Conservation (phyloP, 2,329 filamentous ascomycete species). For the Sporothrix luriei region DNA sequence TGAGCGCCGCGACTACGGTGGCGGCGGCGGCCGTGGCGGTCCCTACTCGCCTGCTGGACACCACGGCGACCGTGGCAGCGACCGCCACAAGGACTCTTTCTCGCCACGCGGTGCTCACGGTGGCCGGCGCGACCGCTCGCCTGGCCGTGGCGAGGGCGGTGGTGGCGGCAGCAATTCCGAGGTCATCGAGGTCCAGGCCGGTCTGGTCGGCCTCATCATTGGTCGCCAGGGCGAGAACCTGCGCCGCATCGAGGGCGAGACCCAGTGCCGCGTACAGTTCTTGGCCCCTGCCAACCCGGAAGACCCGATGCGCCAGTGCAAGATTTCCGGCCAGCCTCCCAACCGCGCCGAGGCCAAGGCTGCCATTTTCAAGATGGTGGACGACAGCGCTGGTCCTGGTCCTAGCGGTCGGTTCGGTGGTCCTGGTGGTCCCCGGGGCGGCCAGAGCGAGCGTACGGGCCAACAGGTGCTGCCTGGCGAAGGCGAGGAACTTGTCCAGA, state of each 20-base stretch:
- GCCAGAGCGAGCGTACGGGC: constrained; percentile 39
- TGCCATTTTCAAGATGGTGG: constrained; percentile 84
- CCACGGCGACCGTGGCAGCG: constrained; percentile 42
- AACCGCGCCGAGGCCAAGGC: constrained; percentile 76
- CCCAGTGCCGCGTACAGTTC: constrained; percentile 83
- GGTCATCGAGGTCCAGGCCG: constrained; percentile 83
- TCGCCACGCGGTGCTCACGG: constrained; percentile 58
- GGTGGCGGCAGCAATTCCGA: constrained; percentile 71
- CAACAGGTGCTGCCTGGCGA: constrained; percentile 59
- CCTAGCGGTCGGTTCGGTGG: constrained; percentile 45
- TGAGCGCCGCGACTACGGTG: constrained; percentile 48
- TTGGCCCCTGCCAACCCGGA: constrained; percentile 72
- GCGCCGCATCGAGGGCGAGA: constrained; percentile 79
- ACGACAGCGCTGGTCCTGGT: constrained; percentile 69
- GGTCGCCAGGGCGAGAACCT: constrained; percentile 88
- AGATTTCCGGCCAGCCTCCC: constrained; percentile 73
- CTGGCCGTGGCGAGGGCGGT: constrained; percentile 34
- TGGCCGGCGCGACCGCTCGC: constrained; percentile 41
- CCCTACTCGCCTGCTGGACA: constrained; percentile 29
- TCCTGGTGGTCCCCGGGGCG: constrained; percentile 40
- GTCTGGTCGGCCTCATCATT: constrained; percentile 86
- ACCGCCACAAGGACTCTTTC: constrained; percentile 52
- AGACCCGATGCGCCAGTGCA: constrained; percentile 77
- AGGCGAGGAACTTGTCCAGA: constrained; percentile 83
- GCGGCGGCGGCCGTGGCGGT: constrained; percentile 55